phyloP scores from a whole-genome alignment of 2,329 filamentous ascomycete genomes.

The Beauveria varroae region DNA sequence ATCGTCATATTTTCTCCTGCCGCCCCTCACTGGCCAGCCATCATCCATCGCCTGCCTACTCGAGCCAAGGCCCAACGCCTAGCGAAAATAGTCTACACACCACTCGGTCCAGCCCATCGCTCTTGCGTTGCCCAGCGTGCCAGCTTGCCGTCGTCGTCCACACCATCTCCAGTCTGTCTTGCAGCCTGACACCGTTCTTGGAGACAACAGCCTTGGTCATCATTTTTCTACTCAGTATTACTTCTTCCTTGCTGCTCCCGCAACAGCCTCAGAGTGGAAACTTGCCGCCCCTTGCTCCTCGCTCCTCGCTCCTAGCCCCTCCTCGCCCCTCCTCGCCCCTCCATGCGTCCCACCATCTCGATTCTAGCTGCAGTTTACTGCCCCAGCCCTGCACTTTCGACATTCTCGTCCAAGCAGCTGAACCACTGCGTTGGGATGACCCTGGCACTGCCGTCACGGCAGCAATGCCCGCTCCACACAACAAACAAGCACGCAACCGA shows the following conservation, averaged over 20 bases:
- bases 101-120: neutral
- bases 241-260: neutral
- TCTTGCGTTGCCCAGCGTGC: neutral
- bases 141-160: neutral
- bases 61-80: too few relatives aligned
- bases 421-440: neutral
- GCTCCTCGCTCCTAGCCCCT: neutral
- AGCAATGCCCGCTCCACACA: neutral
- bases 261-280: conserved; percentile 2
- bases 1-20: neutral
- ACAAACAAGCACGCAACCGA: neutral
- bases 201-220: neutral
- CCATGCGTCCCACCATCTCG: neutral
- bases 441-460: too few relatives aligned
- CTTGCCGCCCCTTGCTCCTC: neutral
- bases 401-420: neutral
- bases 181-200: neutral
- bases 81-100: neutral
- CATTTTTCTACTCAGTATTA: neutral
- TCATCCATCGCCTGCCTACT: neutral
- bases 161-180: neutral
- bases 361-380: conserved; percentile 1
- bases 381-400: neutral
- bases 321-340: neutral
- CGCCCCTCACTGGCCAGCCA: neutral